Percentiles rank a stretch among this genome's conserved stretches.
Evolutionary conservation across 2,329 filamentous ascomycete species (phyloP).

Genomic region (Fusarium circinatum): DNA sequence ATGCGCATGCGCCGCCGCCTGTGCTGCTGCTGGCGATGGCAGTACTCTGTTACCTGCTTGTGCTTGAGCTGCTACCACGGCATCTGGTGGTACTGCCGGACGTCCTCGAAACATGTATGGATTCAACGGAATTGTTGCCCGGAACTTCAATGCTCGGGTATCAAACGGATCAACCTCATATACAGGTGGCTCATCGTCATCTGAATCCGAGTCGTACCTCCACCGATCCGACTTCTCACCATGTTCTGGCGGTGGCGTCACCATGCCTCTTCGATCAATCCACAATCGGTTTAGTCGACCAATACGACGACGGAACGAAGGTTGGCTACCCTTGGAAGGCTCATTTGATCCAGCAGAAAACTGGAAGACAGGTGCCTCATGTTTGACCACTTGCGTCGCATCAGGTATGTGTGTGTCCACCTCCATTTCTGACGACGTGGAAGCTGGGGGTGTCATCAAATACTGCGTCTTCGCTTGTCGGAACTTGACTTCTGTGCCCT

Average conservation of each 20-base stretch:
- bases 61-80: constrained; percentile 37
- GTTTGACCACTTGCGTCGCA: constrained; percentile 53
- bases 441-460: constrained; percentile 72
- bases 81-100: constrained; percentile 47
- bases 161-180: constrained; percentile 81
- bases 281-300: constrained; percentile 86
- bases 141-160: constrained; percentile 67
- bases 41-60: constrained; percentile 40
- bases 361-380: constrained; percentile 53
- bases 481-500: constrained; percentile 70
- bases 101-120: constrained; percentile 54
- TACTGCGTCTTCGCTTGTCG: constrained; percentile 78
- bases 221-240: constrained; percentile 71
- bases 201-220: constrained; percentile 89
- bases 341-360: constrained; percentile 58
- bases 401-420: constrained; percentile 61
- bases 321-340: constrained; percentile 56
- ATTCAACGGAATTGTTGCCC: constrained; percentile 66
- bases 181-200: constrained; percentile 79
- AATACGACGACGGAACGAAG: constrained; percentile 83
- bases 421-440: constrained; percentile 66
- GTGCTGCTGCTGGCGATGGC: constrained; percentile 39
- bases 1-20: constrained; percentile 41
- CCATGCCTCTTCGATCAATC: constrained; percentile 83
- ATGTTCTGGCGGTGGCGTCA: constrained; percentile 59